These are phyloP conservation scores for Aspergillus sp. DNA, from an alignment of 2,329 filamentous ascomycete genomes.

Conservation along the genomic window DNA sequence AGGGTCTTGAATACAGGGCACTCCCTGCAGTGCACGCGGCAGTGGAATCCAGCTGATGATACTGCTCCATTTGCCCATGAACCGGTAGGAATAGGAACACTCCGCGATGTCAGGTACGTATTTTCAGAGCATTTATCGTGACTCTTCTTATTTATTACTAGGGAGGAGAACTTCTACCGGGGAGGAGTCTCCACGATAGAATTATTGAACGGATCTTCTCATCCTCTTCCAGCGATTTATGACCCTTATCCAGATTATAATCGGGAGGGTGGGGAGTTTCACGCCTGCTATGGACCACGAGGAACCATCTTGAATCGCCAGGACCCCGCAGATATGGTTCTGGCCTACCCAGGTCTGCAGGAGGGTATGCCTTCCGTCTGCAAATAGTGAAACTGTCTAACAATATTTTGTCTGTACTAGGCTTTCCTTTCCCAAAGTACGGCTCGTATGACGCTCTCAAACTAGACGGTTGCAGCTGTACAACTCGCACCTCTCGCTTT, in stretches of 20 bases:
- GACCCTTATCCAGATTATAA: not conserved
- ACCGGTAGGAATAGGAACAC: not conserved
- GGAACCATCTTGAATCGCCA: not conserved
- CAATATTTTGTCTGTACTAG: not conserved
- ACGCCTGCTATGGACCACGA: not conserved
- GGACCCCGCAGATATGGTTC: not conserved
- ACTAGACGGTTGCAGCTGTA: not conserved
- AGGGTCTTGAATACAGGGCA: not conserved
- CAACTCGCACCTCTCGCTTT: not conserved
- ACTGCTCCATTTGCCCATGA: not conserved
- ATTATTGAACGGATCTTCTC: not conserved
- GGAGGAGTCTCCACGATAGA: not conserved
- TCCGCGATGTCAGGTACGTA: not conserved
- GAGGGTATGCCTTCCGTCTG: not conserved
- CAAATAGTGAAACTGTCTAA: not conserved
- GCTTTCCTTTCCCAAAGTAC: not conserved
- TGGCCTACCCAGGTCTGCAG: not conserved
- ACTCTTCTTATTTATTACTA: not conserved
- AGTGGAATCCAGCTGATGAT: not conserved
- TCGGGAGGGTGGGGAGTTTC: not conserved
- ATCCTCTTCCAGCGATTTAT: not conserved
- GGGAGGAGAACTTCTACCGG: not conserved
- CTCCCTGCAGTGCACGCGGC: not conserved
- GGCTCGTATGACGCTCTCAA: not conserved
- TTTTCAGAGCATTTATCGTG: too few species aligned